Evolutionary conservation across 129 eudicot species (phyloP).

Genomic region (Tagetes patula): DNA sequence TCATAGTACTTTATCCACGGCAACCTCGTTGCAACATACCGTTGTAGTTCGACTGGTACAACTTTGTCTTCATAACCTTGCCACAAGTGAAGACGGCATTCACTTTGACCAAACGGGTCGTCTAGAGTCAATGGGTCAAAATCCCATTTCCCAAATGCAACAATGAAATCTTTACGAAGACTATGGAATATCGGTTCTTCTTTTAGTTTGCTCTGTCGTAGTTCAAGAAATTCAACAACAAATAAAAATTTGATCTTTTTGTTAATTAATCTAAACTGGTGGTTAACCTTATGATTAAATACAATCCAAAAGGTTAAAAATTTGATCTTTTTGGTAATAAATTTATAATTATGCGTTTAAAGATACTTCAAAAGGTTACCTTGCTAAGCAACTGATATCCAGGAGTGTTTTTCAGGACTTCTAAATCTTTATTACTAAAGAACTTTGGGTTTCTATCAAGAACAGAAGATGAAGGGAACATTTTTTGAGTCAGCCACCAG

Average conservation of each 20-base stretch:
- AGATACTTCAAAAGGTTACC: constrained; percentile 42
- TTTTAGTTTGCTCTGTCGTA: constrained; percentile 60
- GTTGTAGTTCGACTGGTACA: constrained; percentile 70
- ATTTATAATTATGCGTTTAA: background rate
- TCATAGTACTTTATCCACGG: constrained; percentile 95
- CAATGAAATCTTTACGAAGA: constrained; percentile 64
- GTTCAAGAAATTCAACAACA: background rate
- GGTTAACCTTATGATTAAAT: no score
- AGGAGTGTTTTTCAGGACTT: constrained; percentile 82
- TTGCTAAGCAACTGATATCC: constrained; percentile 85
- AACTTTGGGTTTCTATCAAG: constrained; percentile 78
- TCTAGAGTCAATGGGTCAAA: constrained; percentile 72
- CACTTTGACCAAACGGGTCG: constrained; percentile 57
- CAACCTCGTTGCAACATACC: constrained; percentile 53
- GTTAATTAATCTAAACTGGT: background rate
- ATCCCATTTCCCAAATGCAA: constrained; percentile 93
- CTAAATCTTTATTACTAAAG: constrained; percentile 67
- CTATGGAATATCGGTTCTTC: constrained; percentile 60
- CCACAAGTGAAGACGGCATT: constrained; percentile 62
- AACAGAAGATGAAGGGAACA: constrained; percentile 78
- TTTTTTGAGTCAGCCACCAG: constrained; percentile 94
- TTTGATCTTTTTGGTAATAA: background rate
- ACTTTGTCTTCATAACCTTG: constrained; percentile 89
- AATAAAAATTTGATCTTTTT: constrained; percentile 3
- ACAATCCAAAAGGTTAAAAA: background rate